Evolutionary conservation across 805 yeast genomes (phyloP).

Genomic region (Sugiyamaella smithiae): DNA sequence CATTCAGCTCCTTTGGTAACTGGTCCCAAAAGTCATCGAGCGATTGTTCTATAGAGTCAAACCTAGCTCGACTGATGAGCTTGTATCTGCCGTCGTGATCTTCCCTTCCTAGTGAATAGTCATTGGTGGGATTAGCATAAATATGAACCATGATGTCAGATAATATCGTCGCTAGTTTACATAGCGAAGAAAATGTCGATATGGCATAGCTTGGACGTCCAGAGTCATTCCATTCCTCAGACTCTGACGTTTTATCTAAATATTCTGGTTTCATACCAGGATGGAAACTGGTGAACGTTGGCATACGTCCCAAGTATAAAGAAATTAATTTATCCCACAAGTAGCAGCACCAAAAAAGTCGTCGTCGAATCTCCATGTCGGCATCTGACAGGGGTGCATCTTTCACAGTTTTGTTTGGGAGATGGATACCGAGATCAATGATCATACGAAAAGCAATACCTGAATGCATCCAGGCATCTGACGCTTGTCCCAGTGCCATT

Average conservation of each 20-base stretch:
- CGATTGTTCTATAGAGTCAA: neutral
- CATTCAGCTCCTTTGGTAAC: slow-evolving; percentile 7
- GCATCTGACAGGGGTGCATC: neutral
- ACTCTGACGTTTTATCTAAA: slow-evolving; percentile 7
- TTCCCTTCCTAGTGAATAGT: neutral
- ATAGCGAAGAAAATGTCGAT: slow-evolving; percentile 1
- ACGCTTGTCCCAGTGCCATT: slow-evolving; percentile 9
- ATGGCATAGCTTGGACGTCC: slow-evolving; percentile 5
- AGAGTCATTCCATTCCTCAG: slow-evolving; percentile 4
- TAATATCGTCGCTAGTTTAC: slow-evolving; percentile 8
- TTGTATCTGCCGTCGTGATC: slow-evolving; percentile 1
- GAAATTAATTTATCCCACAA: slow-evolving; percentile 10
- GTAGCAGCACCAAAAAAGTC: slow-evolving; percentile 12
- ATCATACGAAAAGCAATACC: slow-evolving; percentile 19
- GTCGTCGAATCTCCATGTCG: slow-evolving; percentile 6
- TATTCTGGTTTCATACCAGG: slow-evolving; percentile 8
- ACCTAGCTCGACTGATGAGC: slow-evolving; percentile 1
- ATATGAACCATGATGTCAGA: slow-evolving; percentile 12
- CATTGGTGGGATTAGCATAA: slow-evolving; percentile 9
- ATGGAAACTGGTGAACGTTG: slow-evolving; percentile 5
- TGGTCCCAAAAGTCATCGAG: slow-evolving; percentile 7
- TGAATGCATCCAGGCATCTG: slow-evolving; percentile 16
- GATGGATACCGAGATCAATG: slow-evolving; percentile 15
- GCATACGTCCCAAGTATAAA: slow-evolving; percentile 14
- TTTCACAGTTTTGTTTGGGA: slow-evolving; percentile 1